Evolutionary conservation across 1,139 yeast species (phyloP).

Genomic region (Suhomyces panamericanus): DNA sequence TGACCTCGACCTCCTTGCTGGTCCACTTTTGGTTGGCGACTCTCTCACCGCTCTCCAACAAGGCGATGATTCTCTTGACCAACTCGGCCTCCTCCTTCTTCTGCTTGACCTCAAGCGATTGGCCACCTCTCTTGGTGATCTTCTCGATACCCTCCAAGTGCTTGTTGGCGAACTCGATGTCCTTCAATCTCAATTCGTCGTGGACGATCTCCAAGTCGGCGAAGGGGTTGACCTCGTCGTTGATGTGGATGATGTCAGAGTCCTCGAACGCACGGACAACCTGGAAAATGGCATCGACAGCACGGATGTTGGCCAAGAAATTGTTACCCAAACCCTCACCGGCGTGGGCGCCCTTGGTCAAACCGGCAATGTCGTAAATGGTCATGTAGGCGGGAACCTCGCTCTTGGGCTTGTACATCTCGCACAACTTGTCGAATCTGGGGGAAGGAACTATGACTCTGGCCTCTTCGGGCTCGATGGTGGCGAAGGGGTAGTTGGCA

Average conservation of each 20-base stretch:
- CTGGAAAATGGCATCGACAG: slow-evolving; percentile 97
- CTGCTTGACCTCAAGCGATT: slow-evolving; percentile 90
- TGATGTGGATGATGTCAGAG: slow-evolving; percentile 96
- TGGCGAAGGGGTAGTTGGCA: slow-evolving; percentile 97
- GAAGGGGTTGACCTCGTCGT: slow-evolving; percentile 95
- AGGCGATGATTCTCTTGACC: slow-evolving; percentile 70
- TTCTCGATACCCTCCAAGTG: slow-evolving; percentile 87
- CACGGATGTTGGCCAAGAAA: slow-evolving; percentile 94
- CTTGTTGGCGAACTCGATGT: slow-evolving; percentile 90
- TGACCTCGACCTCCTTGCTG: slow-evolving; percentile 83
- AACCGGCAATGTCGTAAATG: slow-evolving; percentile 95
- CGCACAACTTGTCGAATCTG: slow-evolving; percentile 74
- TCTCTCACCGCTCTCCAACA: slow-evolving; percentile 83
- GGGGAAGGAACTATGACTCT: slow-evolving; percentile 94
- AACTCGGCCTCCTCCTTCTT: slow-evolving; percentile 88
- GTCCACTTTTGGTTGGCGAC: slow-evolving; percentile 91
- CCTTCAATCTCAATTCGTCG: slow-evolving; percentile 93
- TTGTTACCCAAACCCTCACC: slow-evolving; percentile 99
- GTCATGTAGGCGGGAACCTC: slow-evolving; percentile 94
- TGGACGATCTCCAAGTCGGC: slow-evolving; percentile 92
- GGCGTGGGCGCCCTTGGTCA: slow-evolving; percentile 94
- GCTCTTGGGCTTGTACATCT: slow-evolving; percentile 76
- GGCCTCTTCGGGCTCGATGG: slow-evolving; percentile 99
- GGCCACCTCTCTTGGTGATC: slow-evolving; percentile 91
- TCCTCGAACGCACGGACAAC: slow-evolving; percentile 98